phyloP scores from a whole-genome alignment of 768 basidiomycete genomes.

The Leccinum disarticulatum region DNA sequence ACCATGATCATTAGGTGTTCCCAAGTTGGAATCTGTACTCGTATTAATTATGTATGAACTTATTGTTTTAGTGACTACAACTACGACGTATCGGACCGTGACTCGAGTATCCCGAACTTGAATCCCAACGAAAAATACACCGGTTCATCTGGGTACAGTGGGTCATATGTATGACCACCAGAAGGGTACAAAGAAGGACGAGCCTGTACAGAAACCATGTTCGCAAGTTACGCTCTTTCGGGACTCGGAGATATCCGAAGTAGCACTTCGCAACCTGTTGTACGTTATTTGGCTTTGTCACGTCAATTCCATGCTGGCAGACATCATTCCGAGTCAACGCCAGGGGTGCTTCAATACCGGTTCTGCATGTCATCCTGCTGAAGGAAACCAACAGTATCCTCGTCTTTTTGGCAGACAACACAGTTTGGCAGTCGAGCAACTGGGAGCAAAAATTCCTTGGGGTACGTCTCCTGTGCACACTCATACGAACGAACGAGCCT shows the following conservation, averaged over 20 bases:
- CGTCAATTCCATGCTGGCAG: not conserved
- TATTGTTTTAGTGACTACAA: slow-evolving; percentile 74
- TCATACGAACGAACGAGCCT: too few relatives aligned
- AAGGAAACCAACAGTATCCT: slow-evolving; percentile 56
- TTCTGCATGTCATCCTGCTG: slow-evolving; percentile 41
- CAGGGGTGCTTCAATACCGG: slow-evolving; percentile 64
- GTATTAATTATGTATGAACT: not conserved
- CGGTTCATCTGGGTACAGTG: slow-evolving; percentile 73
- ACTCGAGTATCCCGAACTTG: slow-evolving; percentile 68
- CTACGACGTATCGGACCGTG: slow-evolving; percentile 43
- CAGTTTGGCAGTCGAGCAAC: slow-evolving; percentile 92
- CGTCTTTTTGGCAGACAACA: slow-evolving; percentile 70
- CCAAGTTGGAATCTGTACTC: not conserved
- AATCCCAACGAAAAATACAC: slow-evolving; percentile 60
- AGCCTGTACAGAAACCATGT: slow-evolving; percentile 70
- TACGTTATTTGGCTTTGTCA: slow-evolving; percentile 35
- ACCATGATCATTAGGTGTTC: slow-evolving; percentile 77
- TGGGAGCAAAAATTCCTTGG: slow-evolving; percentile 70
- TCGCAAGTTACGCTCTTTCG: slow-evolving; percentile 53
- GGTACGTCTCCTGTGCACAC: slow-evolving; percentile 25
- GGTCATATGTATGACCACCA: slow-evolving; percentile 63
- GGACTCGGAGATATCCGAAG: too few relatives aligned
- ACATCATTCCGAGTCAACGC: slow-evolving; percentile 64
- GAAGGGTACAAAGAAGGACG: slow-evolving; percentile 67
- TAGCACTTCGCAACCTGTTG: slow-evolving; percentile 53